Percentiles rank a stretch among this genome's conserved stretches.
These are phyloP conservation scores for Cantharellus anzutake DNA, from an alignment of 768 basidiomycete genomes.

Conservation along the genomic window DNA sequence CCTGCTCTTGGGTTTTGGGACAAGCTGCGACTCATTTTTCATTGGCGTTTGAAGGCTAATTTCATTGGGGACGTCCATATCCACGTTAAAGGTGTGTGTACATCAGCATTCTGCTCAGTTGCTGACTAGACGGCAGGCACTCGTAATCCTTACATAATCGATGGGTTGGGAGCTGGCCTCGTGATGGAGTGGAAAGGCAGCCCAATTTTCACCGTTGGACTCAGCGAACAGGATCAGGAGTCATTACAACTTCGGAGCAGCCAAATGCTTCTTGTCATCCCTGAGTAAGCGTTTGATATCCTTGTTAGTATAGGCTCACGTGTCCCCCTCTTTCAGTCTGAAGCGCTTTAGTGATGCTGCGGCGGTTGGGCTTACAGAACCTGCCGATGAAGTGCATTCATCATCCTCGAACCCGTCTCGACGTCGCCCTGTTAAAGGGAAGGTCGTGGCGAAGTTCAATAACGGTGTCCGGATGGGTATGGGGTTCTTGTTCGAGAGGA, in stretches of 20 bases:
- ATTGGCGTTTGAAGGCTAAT: conserved; percentile 53
- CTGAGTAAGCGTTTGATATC: conserved; percentile 38
- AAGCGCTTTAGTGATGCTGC: conserved; percentile 6
- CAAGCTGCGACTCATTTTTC: conserved; percentile 67
- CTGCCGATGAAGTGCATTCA: not conserved
- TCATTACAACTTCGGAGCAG: conserved; percentile 69
- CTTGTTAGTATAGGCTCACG: conserved; percentile 5
- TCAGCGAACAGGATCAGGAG: conserved; percentile 52
- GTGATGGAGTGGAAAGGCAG: conserved; percentile 67
- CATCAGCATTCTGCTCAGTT: not conserved
- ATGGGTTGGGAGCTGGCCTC: conserved; percentile 66
- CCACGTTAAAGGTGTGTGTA: conserved; percentile 60
- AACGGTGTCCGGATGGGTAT: conserved; percentile 80
- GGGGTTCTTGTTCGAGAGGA: conserved; percentile 58
- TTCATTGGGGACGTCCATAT: conserved; percentile 58
- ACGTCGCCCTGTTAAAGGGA: conserved; percentile 21
- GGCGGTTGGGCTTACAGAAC: not conserved
- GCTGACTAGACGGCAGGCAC: conserved; percentile 32
- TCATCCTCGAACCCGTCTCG: conserved; percentile 2
- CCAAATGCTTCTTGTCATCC: conserved; percentile 64
- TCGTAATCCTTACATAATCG: conserved; percentile 57
- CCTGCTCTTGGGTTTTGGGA: conserved; percentile 89
- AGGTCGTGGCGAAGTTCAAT: conserved; percentile 65
- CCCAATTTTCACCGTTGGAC: conserved; percentile 49
- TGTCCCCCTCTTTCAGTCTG: conserved; percentile 2